Percentiles rank a stretch among this genome's conserved stretches.
Evolutionary conservation across 1,284 basidiomycete species (phyloP).

Genomic region (Somion occarium): DNA sequence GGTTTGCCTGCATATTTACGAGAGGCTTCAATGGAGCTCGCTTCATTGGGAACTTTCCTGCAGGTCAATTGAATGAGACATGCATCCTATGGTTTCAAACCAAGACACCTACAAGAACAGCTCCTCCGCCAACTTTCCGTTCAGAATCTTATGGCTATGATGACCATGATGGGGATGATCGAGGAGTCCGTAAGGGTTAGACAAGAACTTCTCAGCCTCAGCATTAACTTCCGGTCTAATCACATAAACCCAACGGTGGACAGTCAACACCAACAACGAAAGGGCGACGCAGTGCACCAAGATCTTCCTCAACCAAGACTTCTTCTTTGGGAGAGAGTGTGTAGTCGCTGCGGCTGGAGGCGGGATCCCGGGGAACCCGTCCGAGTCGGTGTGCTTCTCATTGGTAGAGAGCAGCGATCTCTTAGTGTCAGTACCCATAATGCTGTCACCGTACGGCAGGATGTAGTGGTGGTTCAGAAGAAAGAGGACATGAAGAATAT

Average conservation of each 20-base stretch:
- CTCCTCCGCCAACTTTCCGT: slow-evolving; percentile 20
- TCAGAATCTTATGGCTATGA: slow-evolving; percentile 11
- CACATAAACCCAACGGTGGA: slow-evolving; percentile 11
- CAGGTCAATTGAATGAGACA: background rate
- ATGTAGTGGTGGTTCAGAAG: background rate
- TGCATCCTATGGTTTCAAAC: too few relatives aligned
- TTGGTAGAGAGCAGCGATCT: slow-evolving; percentile 33
- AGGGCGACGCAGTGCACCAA: slow-evolving; percentile 12
- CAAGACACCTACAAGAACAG: slow-evolving; percentile 18
- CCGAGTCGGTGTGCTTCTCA: slow-evolving; percentile 8
- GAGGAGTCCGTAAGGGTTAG: slow-evolving; percentile 15
- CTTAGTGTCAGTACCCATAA: background rate
- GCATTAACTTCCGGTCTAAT: slow-evolving; percentile 15
- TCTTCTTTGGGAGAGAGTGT: slow-evolving; percentile 48
- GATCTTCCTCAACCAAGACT: background rate
- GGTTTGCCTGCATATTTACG: slow-evolving; percentile 61
- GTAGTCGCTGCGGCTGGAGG: slow-evolving; percentile 10
- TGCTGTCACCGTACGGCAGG: background rate
- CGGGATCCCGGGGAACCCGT: slow-evolving; percentile 6
- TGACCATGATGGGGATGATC: slow-evolving; percentile 9
- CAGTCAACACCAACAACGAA: slow-evolving; percentile 4
- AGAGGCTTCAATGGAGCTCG: slow-evolving; percentile 52
- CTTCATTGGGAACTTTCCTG: slow-evolving; percentile 55
- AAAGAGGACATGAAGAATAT: background rate
- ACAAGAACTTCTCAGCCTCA: slow-evolving; percentile 18